Evolutionary conservation across 2,329 filamentous ascomycete species (phyloP).

Genomic region (Cercospora berteroae): DNA sequence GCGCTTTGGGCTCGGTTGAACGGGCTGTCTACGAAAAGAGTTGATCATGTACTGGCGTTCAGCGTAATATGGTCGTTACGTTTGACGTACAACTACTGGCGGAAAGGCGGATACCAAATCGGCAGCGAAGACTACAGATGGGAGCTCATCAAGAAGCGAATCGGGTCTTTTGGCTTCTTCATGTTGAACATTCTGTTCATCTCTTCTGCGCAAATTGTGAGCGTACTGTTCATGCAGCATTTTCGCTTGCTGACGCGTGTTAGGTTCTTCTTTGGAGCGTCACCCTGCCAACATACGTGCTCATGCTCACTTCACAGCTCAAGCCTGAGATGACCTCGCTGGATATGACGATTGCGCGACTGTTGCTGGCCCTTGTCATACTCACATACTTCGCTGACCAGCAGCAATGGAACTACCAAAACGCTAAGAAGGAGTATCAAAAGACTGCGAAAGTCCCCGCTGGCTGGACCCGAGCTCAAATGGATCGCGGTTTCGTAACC

Average conservation of each 20-base stretch:
- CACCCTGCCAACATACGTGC: conserved; percentile 77
- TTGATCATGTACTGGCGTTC: conserved; percentile 71
- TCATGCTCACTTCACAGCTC: conserved; percentile 68
- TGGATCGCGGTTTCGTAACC: conserved; percentile 86
- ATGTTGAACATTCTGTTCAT: conserved; percentile 90
- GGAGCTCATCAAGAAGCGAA: conserved; percentile 67
- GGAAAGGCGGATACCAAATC: conserved; percentile 83
- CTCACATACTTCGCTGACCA: conserved; percentile 80
- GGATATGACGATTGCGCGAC: conserved; percentile 58
- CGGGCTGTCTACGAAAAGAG: conserved; percentile 64
- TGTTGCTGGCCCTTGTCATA: conserved; percentile 58
- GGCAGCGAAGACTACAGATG: conserved; percentile 96
- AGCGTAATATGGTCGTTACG: conserved; percentile 67
- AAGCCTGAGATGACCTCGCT: conserved; percentile 51
- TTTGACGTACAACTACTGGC: conserved; percentile 95
- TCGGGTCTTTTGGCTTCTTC: conserved; percentile 68
- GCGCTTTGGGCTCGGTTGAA: conserved; percentile 76
- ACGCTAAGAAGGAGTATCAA: conserved; percentile 73
- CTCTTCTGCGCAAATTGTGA: conserved; percentile 66
- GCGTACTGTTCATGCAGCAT: conserved; percentile 18
- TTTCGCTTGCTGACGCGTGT: conserved; percentile 13
- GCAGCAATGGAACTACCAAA: conserved; percentile 89
- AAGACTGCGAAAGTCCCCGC: conserved; percentile 68
- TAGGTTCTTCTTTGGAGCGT: conserved; percentile 74
- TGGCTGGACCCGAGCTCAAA: conserved; percentile 61